Conservation (phyloP, 495 filamentous ascomycete genomes). For the Chaetomidium leptoderma region DNA sequence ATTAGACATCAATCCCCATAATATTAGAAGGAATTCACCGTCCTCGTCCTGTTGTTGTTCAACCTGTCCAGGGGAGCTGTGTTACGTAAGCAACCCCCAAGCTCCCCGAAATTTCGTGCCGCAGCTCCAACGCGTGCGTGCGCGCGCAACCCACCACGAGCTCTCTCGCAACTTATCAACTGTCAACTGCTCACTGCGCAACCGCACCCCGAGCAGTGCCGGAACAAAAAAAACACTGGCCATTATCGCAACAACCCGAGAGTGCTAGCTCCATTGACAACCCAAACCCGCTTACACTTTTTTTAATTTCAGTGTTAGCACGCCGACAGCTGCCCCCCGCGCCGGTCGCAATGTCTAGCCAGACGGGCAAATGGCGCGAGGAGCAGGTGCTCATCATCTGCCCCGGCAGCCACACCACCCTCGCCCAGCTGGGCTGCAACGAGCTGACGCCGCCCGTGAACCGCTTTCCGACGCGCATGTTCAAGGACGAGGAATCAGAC, state of each 20-base stretch:
- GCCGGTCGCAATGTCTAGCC: constrained; percentile 39
- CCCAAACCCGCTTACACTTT: too few species aligned
- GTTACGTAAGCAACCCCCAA: constrained; percentile 16
- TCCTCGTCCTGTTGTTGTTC: too few species aligned
- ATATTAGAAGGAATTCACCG: neutral
- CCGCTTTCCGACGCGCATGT: constrained; percentile 89
- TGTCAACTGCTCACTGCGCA: neutral
- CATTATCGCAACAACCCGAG: too few species aligned
- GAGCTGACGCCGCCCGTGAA: constrained; percentile 84
- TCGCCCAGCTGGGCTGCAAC: constrained; percentile 87
- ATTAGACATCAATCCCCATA: neutral
- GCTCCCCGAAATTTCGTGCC: constrained; percentile 5
- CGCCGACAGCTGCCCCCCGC: too few species aligned
- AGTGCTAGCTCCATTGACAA: too few species aligned
- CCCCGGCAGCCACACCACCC: constrained; percentile 87
- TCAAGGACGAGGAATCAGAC: constrained; percentile 69
- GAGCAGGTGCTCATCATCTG: constrained; percentile 70
- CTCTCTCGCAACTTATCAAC: neutral
- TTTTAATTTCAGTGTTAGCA: too few species aligned
- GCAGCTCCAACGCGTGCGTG: constrained; percentile 6
- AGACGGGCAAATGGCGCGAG: constrained; percentile 51
- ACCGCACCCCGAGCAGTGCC: neutral
- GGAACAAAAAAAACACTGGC: too few species aligned
- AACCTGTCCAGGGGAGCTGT: neutral
- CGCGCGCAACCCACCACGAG: neutral